phyloP scores from a whole-genome alignment of 2,329 filamentous ascomycete species.

The Trichoderma semiorbis region DNA sequence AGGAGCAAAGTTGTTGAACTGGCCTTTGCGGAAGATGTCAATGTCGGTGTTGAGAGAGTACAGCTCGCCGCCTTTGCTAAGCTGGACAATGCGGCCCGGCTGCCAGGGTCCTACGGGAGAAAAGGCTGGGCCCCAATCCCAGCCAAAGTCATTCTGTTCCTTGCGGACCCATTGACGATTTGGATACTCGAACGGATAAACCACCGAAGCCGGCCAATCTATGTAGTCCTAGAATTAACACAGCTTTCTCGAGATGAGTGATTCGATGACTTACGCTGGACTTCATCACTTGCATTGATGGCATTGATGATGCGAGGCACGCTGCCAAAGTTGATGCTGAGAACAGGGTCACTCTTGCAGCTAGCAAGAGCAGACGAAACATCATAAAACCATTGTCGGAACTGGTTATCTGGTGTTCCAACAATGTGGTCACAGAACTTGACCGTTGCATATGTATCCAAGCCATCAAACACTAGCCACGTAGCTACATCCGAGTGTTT shows the following conservation, averaged over 20 bases:
- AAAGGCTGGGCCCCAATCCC: constrained; percentile 62
- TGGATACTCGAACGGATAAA: constrained; percentile 22
- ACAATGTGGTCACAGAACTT: constrained; percentile 52
- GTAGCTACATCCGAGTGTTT: constrained; percentile 32
- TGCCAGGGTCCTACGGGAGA: constrained; percentile 62
- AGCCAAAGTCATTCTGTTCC: constrained; percentile 61
- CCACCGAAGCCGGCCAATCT: constrained; percentile 15
- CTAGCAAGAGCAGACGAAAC: constrained; percentile 42
- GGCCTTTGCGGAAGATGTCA: constrained; percentile 56
- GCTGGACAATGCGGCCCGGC: constrained; percentile 54
- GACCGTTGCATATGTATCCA: constrained; percentile 59
- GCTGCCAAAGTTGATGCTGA: constrained; percentile 25
- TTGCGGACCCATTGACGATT: constrained; percentile 45
- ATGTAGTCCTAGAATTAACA: neutral
- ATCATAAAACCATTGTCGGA: constrained; percentile 59
- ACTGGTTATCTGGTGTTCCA: constrained; percentile 59
- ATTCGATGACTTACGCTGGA: constrained; percentile 4
- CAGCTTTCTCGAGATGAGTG: accelerated
- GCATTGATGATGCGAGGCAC: constrained; percentile 22
- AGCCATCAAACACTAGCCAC: constrained; percentile 58
- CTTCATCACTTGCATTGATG: constrained; percentile 3
- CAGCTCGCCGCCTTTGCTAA: constrained; percentile 30
- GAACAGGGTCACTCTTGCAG: constrained; percentile 11
- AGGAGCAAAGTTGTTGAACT: constrained; percentile 56
- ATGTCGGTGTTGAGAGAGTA: constrained; percentile 43